phyloP scores from a whole-genome alignment of 495 filamentous ascomycete genomes.

The Tuber microsphaerosporum region DNA sequence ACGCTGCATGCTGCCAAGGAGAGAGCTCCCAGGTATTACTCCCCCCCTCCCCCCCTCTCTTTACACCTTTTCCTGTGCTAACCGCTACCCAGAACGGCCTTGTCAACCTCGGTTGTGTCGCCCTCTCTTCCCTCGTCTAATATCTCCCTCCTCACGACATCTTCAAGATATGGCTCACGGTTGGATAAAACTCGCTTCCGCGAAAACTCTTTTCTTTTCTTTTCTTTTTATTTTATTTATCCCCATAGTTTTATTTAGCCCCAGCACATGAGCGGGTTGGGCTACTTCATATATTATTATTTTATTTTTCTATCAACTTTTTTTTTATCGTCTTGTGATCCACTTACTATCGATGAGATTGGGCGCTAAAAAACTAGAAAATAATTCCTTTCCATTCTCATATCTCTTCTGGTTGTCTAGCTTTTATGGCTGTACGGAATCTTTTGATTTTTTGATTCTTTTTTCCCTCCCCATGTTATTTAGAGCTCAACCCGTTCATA shows the following conservation, averaged over 20 bases:
- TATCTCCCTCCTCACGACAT: neutral
- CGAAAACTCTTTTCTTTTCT: conserved; percentile 1
- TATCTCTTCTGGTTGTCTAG: too few relatives aligned
- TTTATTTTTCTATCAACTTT: neutral
- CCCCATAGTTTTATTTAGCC: neutral
- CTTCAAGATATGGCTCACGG: conserved; percentile 2
- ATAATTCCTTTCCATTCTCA: neutral
- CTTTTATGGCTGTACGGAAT: neutral
- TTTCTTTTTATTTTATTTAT: too few relatives aligned
- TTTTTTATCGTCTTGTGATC: neutral
- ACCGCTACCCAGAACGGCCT: conserved; percentile 18
- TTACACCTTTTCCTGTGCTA: neutral
- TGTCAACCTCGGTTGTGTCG: conserved; percentile 28
- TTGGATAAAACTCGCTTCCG: conserved; percentile 7
- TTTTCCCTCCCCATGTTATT: neutral
- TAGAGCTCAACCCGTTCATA: neutral
- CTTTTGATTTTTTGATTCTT: neutral
- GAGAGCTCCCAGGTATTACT: conserved; percentile 24
- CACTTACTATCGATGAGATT: neutral
- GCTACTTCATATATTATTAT: neutral
- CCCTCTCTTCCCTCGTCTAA: conserved; percentile 30
- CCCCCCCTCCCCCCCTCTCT: neutral
- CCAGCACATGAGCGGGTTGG: conserved; percentile 10
- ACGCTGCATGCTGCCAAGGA: conserved; percentile 32
- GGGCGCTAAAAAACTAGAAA: neutral